Conservation (phyloP, 2,329 filamentous ascomycete species). For the Helminthosporium solani region DNA sequence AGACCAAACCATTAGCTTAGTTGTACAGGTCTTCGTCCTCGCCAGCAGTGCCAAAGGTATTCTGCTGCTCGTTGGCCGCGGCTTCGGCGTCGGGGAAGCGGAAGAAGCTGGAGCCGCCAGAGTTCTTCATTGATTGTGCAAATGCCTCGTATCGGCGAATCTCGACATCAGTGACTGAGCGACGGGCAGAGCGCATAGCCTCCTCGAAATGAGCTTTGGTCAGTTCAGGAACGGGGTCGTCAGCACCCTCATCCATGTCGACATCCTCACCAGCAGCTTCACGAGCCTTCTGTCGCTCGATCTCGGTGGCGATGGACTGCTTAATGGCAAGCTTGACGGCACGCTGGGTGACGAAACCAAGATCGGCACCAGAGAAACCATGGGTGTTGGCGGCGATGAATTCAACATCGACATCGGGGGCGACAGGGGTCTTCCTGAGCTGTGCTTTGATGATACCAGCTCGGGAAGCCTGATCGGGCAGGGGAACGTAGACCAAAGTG, state of each 20-base stretch:
- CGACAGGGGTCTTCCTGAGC: slow-evolving; percentile 95
- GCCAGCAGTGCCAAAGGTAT: slow-evolving; percentile 75
- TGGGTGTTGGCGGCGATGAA: slow-evolving; percentile 97
- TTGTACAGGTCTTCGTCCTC: slow-evolving; percentile 98
- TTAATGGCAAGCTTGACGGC: slow-evolving; percentile 99
- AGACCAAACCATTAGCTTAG: slow-evolving; percentile 53
- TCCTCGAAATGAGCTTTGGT: slow-evolving; percentile 98
- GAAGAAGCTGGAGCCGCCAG: slow-evolving; percentile 94
- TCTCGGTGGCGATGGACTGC: slow-evolving; percentile 85
- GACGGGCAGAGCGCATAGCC: slow-evolving; percentile 91
- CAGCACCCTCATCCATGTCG: slow-evolving; percentile 71
- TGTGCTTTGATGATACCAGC: slow-evolving; percentile 89
- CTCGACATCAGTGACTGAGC: slow-evolving; percentile 94
- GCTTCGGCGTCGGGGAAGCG: slow-evolving; percentile 72
- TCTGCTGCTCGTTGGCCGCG: slow-evolving; percentile 48
- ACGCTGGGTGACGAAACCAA: slow-evolving; percentile 98
- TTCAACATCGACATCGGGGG: slow-evolving; percentile 79
- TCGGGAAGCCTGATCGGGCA: slow-evolving; percentile 89
- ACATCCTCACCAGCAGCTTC: slow-evolving; percentile 72
- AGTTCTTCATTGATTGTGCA: slow-evolving; percentile 98
- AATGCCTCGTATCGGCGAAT: slow-evolving; percentile 98
- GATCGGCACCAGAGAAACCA: slow-evolving; percentile 98
- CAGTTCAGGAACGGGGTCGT: slow-evolving; percentile 93
- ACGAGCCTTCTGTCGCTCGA: slow-evolving; percentile 84
- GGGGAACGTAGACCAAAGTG: slow-evolving; percentile 95